Conservation (phyloP, 2,329 filamentous ascomycete species). For the Aspergillus chevalieri region DNA sequence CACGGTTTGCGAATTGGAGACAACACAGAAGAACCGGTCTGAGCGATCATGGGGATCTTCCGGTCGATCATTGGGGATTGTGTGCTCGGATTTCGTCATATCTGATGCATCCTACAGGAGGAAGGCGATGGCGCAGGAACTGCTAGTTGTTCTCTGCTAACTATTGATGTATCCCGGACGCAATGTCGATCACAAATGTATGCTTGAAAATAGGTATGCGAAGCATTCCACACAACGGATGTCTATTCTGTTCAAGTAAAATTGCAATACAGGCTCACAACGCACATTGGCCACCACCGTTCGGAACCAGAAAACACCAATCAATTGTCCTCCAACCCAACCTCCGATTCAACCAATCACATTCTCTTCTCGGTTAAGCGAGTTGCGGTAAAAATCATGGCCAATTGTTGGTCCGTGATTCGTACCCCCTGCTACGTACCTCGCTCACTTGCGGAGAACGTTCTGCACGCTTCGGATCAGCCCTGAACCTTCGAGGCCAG, state of each 20-base stretch:
- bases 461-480: not conserved
- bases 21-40: no score
- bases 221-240: no score
- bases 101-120: not conserved
- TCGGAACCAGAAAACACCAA: not conserved
- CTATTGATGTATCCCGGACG: not conserved
- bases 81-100: not conserved
- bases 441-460: no score
- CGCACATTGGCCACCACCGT: not conserved
- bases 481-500: conserved; percentile 8
- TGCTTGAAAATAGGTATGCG: not conserved
- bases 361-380: not conserved
- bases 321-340: not conserved
- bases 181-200: not conserved
- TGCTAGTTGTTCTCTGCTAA: no score
- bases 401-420: not conserved
- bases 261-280: no score
- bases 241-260: no score
- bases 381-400: not conserved
- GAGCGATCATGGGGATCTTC: not conserved
- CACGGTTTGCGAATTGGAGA: not conserved
- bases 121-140: no score
- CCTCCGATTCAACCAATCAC: not conserved
- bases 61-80: not conserved
- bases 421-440: not conserved